These are phyloP conservation scores for Pseudopithomyces maydicus DNA, from an alignment of 2,329 filamentous ascomycete species.

Conservation along the genomic window DNA sequence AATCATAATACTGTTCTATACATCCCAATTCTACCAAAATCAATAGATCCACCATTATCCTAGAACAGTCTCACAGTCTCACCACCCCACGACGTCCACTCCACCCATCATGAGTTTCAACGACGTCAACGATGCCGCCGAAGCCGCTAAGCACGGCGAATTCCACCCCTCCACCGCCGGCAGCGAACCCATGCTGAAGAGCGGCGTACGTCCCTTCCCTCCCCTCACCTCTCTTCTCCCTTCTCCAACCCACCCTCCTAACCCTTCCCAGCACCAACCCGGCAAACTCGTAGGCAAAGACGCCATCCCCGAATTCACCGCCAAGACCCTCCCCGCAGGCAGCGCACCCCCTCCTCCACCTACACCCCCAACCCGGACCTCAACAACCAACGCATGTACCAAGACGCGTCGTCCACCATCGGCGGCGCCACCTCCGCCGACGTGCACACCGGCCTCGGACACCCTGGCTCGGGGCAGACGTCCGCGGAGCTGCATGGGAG, in stretches of 20 bases:
- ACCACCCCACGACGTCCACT: background rate
- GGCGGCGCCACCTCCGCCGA: slow-evolving; percentile 57
- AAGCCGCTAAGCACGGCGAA: background rate
- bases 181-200: background rate
- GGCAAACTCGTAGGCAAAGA: slow-evolving; percentile 65
- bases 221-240: background rate
- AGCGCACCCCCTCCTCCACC: slow-evolving; percentile 61
- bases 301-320: slow-evolving; percentile 65
- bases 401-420: slow-evolving; percentile 52
- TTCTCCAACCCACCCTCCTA: background rate
- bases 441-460: slow-evolving; percentile 58
- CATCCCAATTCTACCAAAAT: background rate
- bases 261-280: slow-evolving; percentile 61
- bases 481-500: slow-evolving; percentile 53
- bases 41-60: background rate
- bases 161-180: background rate
- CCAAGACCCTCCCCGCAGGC: slow-evolving; percentile 64
- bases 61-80: background rate
- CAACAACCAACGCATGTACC: slow-evolving; percentile 47
- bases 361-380: slow-evolving; percentile 52
- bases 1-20: background rate
- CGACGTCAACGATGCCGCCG: background rate
- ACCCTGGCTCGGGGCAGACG: slow-evolving; percentile 56
- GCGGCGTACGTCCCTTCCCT: background rate
- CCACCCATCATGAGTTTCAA: background rate